phyloP scores from a whole-genome alignment of 2,329 filamentous ascomycete genomes.

The Blastomyces silverae region DNA sequence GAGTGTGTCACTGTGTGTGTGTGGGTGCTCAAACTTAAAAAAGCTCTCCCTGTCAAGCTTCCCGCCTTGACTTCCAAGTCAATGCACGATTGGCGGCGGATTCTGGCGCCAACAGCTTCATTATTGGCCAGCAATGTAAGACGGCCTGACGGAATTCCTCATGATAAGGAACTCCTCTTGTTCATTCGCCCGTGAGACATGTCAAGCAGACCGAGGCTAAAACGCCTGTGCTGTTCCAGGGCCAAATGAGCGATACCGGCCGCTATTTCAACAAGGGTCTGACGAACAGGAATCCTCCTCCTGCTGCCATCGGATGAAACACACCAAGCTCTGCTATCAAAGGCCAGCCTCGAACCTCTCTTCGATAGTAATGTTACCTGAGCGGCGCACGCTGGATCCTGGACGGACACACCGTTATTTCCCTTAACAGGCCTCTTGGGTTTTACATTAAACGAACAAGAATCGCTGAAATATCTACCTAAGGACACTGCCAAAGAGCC shows the following conservation, averaged over 20 bases:
- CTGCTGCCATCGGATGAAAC: no score
- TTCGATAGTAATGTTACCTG: no score
- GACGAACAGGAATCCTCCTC: neutral
- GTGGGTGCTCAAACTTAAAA: neutral
- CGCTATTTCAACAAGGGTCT: neutral
- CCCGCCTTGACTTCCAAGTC: neutral
- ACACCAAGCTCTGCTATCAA: no score
- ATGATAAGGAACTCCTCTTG: neutral
- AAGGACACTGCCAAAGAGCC: neutral
- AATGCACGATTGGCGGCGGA: neutral
- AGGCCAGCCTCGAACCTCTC: no score
- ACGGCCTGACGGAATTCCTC: neutral
- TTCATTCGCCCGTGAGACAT: neutral
- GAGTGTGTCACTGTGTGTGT: neutral
- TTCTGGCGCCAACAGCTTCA: neutral
- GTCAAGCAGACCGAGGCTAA: neutral
- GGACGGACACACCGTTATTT: neutral
- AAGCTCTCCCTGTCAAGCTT: constrained; percentile 10
- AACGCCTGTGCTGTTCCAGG: neutral
- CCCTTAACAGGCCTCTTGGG: neutral
- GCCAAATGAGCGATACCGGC: neutral
- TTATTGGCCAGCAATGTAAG: neutral
- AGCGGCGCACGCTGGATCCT: neutral
- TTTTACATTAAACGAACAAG: neutral
- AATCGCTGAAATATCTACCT: neutral